phyloP scores from a whole-genome alignment of 176 grass and related monocot species.

The Carex littledalei region DNA sequence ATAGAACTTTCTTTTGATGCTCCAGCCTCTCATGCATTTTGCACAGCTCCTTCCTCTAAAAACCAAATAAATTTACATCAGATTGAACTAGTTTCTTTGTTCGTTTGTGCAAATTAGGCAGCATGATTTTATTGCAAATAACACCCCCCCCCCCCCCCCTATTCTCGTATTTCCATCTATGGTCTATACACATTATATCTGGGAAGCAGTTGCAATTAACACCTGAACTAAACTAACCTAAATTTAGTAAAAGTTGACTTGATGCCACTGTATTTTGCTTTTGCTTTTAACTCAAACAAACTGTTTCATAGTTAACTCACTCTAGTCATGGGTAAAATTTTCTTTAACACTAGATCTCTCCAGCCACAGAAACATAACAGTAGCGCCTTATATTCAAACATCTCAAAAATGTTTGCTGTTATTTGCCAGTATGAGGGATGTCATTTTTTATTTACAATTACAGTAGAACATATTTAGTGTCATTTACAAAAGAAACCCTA shows the following conservation, averaged over 20 bases:
- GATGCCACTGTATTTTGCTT: neutral
- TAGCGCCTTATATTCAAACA: neutral
- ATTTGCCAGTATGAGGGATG: neutral
- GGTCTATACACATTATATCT: conserved; percentile 1
- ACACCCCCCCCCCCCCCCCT: neutral
- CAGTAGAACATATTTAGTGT: neutral
- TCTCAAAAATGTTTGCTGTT: neutral
- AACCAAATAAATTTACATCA: conserved; percentile 10
- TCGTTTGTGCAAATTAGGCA: neutral
- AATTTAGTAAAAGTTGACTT: neutral
- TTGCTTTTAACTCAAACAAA: neutral
- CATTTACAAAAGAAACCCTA: neutral
- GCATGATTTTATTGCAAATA: neutral
- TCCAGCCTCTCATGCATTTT: conserved; percentile 76
- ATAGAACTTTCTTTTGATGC: conserved; percentile 49
- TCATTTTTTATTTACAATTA: neutral
- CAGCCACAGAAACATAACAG: neutral
- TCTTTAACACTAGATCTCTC: neutral
- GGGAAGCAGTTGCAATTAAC: neutral
- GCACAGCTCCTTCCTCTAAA: conserved; percentile 81
- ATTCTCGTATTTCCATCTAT: neutral
- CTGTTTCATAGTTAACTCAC: neutral
- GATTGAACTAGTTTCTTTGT: neutral
- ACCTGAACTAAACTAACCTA: neutral
- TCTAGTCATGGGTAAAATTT: neutral